Evolutionary conservation across 495 filamentous ascomycete species (phyloP).

Genomic region (Eremomyces bilateralis): DNA sequence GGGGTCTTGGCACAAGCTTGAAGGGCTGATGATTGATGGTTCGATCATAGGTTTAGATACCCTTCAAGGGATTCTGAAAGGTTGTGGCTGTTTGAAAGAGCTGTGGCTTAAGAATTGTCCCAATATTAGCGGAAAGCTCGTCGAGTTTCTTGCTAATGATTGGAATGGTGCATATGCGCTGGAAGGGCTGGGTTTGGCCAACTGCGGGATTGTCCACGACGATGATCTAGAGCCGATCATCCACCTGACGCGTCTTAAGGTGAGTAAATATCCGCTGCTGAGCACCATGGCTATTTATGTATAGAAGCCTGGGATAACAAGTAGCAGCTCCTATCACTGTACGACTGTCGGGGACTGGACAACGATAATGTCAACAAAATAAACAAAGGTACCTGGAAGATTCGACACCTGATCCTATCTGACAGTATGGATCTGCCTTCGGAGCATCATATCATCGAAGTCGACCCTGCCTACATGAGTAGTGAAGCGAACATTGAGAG

Average conservation of each 20-base stretch:
- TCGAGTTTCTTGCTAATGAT: not conserved
- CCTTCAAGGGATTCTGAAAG: conserved; percentile 3
- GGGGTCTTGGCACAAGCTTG: conserved; percentile 1
- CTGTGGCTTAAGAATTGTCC: conserved; percentile 1
- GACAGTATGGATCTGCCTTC: not conserved
- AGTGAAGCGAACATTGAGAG: not conserved
- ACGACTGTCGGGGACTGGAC: conserved; percentile 3
- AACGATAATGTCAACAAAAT: conserved; percentile 2
- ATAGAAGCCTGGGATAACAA: not conserved
- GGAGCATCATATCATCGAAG: conserved; percentile 4
- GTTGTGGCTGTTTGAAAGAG: not conserved
- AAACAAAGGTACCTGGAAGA: conserved; percentile 7
- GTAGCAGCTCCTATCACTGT: conserved; percentile 6
- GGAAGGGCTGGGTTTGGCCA: not conserved
- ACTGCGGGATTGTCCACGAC: not conserved
- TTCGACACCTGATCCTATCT: conserved; percentile 6
- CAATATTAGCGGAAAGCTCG: too few relatives aligned
- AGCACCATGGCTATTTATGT: conserved; percentile 9
- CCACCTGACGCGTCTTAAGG: conserved; percentile 4
- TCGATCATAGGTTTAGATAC: conserved; percentile 3
- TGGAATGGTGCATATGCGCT: not conserved
- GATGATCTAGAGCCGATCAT: conserved; percentile 3
- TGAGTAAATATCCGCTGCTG: conserved; percentile 5
- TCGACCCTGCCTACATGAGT: conserved; percentile 5
- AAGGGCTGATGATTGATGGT: conserved; percentile 4